phyloP scores from a whole-genome alignment of 192 early-diverging fungal species.

The Backusella mclennaniae region DNA sequence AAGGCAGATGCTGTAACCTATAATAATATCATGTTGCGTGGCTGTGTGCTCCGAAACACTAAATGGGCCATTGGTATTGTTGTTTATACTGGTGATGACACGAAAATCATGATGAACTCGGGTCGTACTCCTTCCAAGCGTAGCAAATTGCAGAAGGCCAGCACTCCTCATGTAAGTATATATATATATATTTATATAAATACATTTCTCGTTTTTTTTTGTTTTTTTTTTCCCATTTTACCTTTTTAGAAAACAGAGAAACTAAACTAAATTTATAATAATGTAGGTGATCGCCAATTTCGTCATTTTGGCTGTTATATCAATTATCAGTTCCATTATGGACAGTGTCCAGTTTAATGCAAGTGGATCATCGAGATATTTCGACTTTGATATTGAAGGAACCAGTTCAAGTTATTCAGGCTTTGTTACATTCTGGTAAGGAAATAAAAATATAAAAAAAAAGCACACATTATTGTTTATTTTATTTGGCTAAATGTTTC shows the following conservation, averaged over 20 bases:
- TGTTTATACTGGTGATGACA: constrained; percentile 90
- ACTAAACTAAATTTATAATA: constrained; percentile 9
- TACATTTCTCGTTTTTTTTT: neutral
- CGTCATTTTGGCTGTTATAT: constrained; percentile 70
- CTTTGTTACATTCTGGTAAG: constrained; percentile 71
- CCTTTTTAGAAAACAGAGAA: neutral
- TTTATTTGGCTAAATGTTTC: neutral
- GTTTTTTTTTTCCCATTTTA: neutral
- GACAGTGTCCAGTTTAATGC: constrained; percentile 62
- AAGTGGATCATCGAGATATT: constrained; percentile 47
- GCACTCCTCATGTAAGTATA: constrained; percentile 78
- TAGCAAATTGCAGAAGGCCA: constrained; percentile 85
- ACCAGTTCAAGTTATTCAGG: constrained; percentile 53
- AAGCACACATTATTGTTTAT: neutral
- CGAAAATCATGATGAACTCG: constrained; percentile 95
- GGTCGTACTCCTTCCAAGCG: constrained; percentile 92
- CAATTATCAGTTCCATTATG: constrained; percentile 64
- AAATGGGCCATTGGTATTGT: constrained; percentile 83
- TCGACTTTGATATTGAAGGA: constrained; percentile 50
- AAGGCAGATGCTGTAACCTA: constrained; percentile 67
- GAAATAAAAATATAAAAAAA: neutral
- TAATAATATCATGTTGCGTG: constrained; percentile 84
- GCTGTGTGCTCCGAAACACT: constrained; percentile 92
- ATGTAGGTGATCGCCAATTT: constrained; percentile 76
- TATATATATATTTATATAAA: neutral